phyloP scores from a whole-genome alignment of 371 early-diverging fungal species.

The Umbelopsis sp. region DNA sequence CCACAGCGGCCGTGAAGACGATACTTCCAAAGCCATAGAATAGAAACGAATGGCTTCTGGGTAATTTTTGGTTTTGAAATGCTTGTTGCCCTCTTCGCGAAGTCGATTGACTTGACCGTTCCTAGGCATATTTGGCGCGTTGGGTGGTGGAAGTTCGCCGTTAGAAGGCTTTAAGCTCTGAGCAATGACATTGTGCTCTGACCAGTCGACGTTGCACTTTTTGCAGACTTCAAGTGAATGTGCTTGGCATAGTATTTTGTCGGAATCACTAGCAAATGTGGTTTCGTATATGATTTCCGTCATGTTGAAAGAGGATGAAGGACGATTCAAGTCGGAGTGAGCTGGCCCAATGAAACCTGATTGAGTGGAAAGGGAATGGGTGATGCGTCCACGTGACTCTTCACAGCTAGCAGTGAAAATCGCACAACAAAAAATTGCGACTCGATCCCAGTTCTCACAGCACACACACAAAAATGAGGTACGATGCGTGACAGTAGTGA shows the following conservation, averaged over 20 bases:
- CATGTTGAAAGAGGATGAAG: conserved; percentile 15
- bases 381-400: background rate
- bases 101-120: conserved; percentile 68
- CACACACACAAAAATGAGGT: conserved; percentile 6
- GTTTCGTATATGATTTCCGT: conserved; percentile 25
- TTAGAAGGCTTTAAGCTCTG: conserved; percentile 53
- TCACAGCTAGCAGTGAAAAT: background rate
- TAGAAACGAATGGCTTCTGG: conserved; percentile 74
- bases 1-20: conserved; percentile 79
- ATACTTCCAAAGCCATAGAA: conserved; percentile 72
- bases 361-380: background rate
- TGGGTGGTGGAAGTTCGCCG: conserved; percentile 74
- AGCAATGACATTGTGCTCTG: conserved; percentile 55
- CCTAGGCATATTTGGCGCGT: conserved; percentile 64
- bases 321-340: background rate
- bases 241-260: conserved; percentile 49
- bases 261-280: conserved; percentile 34
- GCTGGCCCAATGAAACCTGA: background rate
- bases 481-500: too few species aligned
- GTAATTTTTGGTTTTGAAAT: conserved; percentile 67
- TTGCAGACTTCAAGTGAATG: conserved; percentile 53
- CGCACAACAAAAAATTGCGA: conserved; percentile 13
- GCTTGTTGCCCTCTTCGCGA: conserved; percentile 77
- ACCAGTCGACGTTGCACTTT: conserved; percentile 53
- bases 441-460: background rate